Percentiles rank a stretch among this genome's conserved stretches.
These are phyloP conservation scores for Rhodamnia rubescens DNA, from an alignment of 345 rosid genomes.

Conservation along the genomic window DNA sequence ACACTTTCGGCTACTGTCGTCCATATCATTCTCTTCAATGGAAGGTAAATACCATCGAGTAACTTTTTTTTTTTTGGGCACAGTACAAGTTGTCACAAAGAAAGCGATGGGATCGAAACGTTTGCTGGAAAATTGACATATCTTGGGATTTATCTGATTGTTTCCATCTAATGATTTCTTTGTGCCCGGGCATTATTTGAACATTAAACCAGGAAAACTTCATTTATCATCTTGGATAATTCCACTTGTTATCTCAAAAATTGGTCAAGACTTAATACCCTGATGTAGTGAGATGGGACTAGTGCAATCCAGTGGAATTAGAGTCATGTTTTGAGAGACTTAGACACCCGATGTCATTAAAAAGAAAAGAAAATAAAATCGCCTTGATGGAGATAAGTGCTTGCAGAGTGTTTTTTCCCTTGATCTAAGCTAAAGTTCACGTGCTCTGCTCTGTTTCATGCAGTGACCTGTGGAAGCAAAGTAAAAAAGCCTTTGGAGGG, in stretches of 20 bases:
- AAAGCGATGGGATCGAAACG: background rate
- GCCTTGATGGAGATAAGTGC: background rate
- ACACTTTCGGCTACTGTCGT: slow-evolving; percentile 53
- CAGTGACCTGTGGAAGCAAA: slow-evolving; percentile 63
- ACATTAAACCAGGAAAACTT: background rate
- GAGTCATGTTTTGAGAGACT: background rate
- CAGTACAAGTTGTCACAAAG: background rate
- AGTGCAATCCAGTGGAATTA: background rate
- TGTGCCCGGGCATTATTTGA: background rate
- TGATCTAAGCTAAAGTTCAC: background rate
- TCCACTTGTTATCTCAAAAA: background rate
- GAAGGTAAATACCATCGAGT: slow-evolving; percentile 24
- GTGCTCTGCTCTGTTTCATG: background rate
- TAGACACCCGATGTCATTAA: background rate
- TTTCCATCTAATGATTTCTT: background rate
- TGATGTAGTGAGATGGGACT: background rate
- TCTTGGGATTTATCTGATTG: background rate
- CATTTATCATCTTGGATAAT: background rate
- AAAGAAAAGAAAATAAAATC: background rate
- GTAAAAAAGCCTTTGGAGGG: slow-evolving; percentile 38
- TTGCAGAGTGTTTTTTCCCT: background rate
- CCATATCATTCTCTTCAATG: slow-evolving; percentile 59
- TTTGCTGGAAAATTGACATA: background rate
- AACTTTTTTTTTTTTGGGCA: background rate
- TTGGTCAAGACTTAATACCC: background rate